Evolutionary conservation across 345 rosid genomes (phyloP).

Genomic region (Noccaea bulbosa): DNA sequence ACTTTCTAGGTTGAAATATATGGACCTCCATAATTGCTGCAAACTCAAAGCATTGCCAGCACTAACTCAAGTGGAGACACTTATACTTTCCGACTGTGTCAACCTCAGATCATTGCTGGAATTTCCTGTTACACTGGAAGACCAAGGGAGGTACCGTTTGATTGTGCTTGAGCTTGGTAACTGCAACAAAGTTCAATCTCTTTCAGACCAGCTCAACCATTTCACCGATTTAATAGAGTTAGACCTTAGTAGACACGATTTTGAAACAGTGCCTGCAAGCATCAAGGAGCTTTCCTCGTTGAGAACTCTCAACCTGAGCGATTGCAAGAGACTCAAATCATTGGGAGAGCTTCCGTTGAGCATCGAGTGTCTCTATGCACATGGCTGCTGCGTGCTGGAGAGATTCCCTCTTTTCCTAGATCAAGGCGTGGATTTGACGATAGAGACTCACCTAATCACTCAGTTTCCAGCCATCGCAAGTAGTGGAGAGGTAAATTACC

Average conservation of each 20-base stretch:
- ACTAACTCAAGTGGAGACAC: constrained; percentile 22
- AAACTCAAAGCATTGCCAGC: constrained; percentile 7
- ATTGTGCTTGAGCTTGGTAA: constrained; percentile 22
- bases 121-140: background rate
- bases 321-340: constrained; percentile 21
- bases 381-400: background rate
- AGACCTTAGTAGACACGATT: constrained; percentile 17
- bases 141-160: background rate
- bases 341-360: background rate
- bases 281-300: constrained; percentile 13
- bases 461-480: too few species aligned
- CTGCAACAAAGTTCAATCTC: constrained; percentile 21
- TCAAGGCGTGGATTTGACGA: too few species aligned
- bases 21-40: background rate
- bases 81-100: constrained; percentile 22
- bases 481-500: too few species aligned
- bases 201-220: constrained; percentile 12
- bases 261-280: constrained; percentile 24
- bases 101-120: constrained; percentile 25
- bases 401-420: too few species aligned
- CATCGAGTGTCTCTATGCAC: constrained; percentile 20
- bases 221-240: constrained; percentile 18
- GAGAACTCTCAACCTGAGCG: constrained; percentile 10
- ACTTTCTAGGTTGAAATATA: constrained; percentile 4
- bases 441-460: too few species aligned